phyloP scores from a whole-genome alignment of 805 yeast genomes.

The Sugiyamaella marilandica region DNA sequence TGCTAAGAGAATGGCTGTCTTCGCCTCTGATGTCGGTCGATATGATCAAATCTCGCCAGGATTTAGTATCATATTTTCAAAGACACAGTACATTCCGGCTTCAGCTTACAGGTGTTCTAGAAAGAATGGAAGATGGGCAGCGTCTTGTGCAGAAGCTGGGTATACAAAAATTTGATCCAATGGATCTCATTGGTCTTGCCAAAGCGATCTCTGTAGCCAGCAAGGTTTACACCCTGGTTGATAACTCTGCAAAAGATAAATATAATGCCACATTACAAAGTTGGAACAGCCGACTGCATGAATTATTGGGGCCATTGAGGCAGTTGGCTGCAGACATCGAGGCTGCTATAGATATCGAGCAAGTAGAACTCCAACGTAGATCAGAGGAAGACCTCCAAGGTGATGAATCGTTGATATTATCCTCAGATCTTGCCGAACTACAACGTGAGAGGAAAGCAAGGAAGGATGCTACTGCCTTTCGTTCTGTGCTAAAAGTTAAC shows the following conservation, averaged over 20 bases:
- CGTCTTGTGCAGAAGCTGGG: conserved; percentile 34
- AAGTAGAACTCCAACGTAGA: neutral
- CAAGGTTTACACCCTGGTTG: conserved; percentile 25
- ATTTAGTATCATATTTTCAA: conserved; percentile 42
- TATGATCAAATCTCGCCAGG: conserved; percentile 55
- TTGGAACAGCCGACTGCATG: conserved; percentile 17
- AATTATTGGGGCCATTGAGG: conserved; percentile 22
- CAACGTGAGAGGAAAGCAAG: conserved; percentile 5
- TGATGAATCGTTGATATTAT: conserved; percentile 6
- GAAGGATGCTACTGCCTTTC: conserved; percentile 10
- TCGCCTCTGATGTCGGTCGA: conserved; percentile 63
- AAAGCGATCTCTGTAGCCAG: conserved; percentile 37
- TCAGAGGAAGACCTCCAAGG: conserved; percentile 3
- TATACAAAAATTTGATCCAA: conserved; percentile 40
- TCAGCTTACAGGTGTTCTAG: conserved; percentile 58
- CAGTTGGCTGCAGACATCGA: conserved; percentile 42
- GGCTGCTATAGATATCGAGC: conserved; percentile 39
- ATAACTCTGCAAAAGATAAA: neutral
- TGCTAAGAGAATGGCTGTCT: conserved; percentile 75
- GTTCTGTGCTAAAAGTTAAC: conserved; percentile 20
- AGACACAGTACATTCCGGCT: conserved; percentile 42
- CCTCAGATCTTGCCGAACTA: conserved; percentile 6
- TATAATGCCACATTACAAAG: neutral
- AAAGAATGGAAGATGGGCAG: conserved; percentile 45
- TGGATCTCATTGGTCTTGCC: conserved; percentile 44